Base-by-base conservation (phyloP, 2,329 filamentous ascomycete genomes). In the Talaromyces sp. region DNA sequence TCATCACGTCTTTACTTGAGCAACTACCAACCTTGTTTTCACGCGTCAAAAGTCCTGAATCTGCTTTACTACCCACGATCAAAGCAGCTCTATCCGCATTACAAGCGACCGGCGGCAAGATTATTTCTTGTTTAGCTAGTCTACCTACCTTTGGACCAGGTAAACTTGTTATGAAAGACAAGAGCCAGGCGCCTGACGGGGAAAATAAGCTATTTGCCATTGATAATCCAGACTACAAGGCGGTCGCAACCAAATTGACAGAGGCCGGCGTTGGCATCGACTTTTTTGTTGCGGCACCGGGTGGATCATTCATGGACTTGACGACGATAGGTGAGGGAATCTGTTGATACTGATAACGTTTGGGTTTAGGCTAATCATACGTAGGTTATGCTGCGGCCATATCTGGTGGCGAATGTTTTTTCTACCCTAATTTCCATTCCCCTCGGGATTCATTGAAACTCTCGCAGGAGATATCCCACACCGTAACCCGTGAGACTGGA, bases 391-490 rank as follows among this genome's bases (percentile, higher is more conserved):
- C 97, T 24, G 87, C 95, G 37, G 88, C 92, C 49, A 89, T 90
- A 35, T 96, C 92, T n/a, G 95, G 95, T 65, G 95, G 95, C 68
- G 95, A 99, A 77, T 91, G 90, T 0, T 99, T 93, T 79, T 97
- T 96, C 80, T 99, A 96, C 75, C 93, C 95, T 54, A 99, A 98
- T 77, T 99, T 97, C 81, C 89, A 97, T 66, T 88, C 90, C 8
- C 91, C 91, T 8, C 87, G 95, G 43, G 95, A 99, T 77, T 88
- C 89, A 50, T 84, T 91, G 64, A 96, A 94, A 80, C 81, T 99
- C 45, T 90, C 89, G 2, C 86, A 90, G 57, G 95, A 99, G 80
- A 88, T 99, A 69, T 87, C 89, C 70, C 94, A 97, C 73, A 88
- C 91, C 0, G 87, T 97, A 35, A 93, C 89, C 2, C 86, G 95